Conservation (phyloP, 495 filamentous ascomycete species). For the Penicillium riverlandense region DNA sequence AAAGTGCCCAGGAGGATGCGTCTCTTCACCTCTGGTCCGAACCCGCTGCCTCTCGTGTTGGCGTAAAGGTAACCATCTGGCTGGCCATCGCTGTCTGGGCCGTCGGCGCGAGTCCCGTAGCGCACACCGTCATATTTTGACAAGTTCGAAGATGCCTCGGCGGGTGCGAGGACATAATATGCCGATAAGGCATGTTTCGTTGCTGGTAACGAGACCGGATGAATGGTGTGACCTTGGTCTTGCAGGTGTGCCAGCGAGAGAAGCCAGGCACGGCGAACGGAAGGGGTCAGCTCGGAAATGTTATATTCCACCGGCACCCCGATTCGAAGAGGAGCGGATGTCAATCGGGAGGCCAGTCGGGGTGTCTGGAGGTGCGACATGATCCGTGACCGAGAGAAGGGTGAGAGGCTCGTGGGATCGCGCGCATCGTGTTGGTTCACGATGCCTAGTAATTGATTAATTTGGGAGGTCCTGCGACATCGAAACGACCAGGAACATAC, state of each 20-base stretch:
- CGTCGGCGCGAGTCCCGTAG: constrained; percentile 57
- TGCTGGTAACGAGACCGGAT: constrained; percentile 72
- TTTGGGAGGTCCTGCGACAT: background rate
- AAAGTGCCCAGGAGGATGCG: constrained; percentile 88
- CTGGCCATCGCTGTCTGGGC: constrained; percentile 17
- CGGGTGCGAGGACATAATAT: constrained; percentile 92
- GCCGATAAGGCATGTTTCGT: constrained; percentile 81
- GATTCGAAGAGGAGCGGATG: constrained; percentile 41
- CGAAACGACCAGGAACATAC: constrained; percentile 20
- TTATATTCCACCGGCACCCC: constrained; percentile 87
- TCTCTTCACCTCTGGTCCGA: constrained; percentile 78
- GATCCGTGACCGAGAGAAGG: constrained; percentile 42
- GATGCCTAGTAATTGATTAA: constrained; percentile 21
- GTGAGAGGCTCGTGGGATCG: constrained; percentile 71
- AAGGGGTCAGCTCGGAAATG: constrained; percentile 64
- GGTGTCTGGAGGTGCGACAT: constrained; percentile 14
- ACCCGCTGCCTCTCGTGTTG: constrained; percentile 58
- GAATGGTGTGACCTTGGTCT: constrained; percentile 57
- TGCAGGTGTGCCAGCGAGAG: constrained; percentile 49
- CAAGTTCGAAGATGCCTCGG: constrained; percentile 95
- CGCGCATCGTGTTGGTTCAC: constrained; percentile 57
- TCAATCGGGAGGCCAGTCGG: constrained; percentile 21
- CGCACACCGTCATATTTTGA: constrained; percentile 94
- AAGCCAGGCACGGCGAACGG: constrained; percentile 64
- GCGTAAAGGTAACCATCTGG: constrained; percentile 61